A percentile compares a stretch with the other conserved stretches of the same genome.
Evolutionary conservation across 768 basidiomycete species (phyloP).

Genomic region (Lanmaoa rubissima): DNA sequence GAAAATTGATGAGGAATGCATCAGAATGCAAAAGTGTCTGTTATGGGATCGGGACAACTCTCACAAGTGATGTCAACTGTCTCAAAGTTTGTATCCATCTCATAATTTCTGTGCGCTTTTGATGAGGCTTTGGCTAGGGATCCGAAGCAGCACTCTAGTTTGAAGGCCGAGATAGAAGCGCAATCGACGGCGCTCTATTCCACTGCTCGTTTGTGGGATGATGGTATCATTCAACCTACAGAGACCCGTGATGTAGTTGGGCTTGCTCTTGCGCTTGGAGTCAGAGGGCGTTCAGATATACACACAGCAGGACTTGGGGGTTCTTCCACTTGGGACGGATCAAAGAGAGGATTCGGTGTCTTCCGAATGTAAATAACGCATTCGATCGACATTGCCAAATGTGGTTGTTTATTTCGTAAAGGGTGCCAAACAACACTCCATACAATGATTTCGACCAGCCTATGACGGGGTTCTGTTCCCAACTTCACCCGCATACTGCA

Average conservation of each 20-base stretch:
- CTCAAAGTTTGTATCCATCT: constrained; percentile 55
- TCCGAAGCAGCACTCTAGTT: constrained; percentile 68
- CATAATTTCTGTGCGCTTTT: background rate
- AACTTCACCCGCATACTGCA: background rate
- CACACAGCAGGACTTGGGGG: constrained; percentile 1
- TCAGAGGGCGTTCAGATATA: constrained; percentile 37
- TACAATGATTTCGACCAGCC: background rate
- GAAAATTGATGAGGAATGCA: constrained; percentile 2
- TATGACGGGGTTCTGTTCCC: background rate
- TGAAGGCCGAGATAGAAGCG: constrained; percentile 81
- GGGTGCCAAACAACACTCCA: constrained; percentile 23
- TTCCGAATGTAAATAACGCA: constrained; percentile 72
- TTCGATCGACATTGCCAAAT: constrained; percentile 26
- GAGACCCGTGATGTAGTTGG: constrained; percentile 90
- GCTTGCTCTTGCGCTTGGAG: constrained; percentile 80
- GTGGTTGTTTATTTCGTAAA: constrained; percentile 25
- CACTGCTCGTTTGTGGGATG: constrained; percentile 92
- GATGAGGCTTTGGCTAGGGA: constrained; percentile 47
- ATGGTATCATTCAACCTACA: constrained; percentile 84
- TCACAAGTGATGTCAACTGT: constrained; percentile 92
- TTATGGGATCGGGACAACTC: constrained; percentile 94
- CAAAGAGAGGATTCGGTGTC: constrained; percentile 75
- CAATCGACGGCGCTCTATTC: constrained; percentile 89
- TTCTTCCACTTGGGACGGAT: constrained; percentile 63
- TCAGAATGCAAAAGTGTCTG: constrained; percentile 88